Base-by-base conservation (phyloP, 768 basidiomycete species). In the Agaricus subrufescens region DNA sequence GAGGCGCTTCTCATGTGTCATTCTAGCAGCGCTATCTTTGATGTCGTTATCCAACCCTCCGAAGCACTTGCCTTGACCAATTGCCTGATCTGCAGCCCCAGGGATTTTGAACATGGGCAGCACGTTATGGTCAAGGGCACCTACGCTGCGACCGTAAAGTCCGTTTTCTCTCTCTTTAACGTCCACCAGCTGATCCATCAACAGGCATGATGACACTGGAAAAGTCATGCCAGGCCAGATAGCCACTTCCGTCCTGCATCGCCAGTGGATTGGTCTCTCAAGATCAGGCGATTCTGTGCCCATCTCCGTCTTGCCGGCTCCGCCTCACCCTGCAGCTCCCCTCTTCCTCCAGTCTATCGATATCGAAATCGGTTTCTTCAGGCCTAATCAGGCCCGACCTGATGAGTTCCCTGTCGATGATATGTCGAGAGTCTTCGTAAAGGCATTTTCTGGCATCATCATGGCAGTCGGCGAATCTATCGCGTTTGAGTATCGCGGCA, bases 251-350 rank as follows among this genome's bases (percentile, higher is more conserved):
- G 78, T 83, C 25, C 71, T 84, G 57, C 91, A 94, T 57, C 83
- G 97, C 9, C 85, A 91, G 72, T 99, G 94, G 94, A 88, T 94
- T 43, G 87, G 86, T 4, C 77, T 98, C 6, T 93, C 93, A 14
- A 70, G 88, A 40, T 69, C 76, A 2, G 93, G 93, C 0, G 94
- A 97, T 66, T 65, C 75, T 12, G 87, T 91, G 51, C 80, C 86
- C 14, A 77, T 96, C 39, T 85, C 89, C 54, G 69, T 80, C 2
- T 77, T 91, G 23, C 75, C 81, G 14, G 67, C 79, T 6, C 75
- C 81, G 30, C 79, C 81, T 0, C 74, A 79, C 49, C 75, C 76
- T 14, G 58, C 66, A 12, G 73, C 80, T 9, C 81, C 83, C 14
- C 70, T 83, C 5, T 95, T 83, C 68, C 75, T 96, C 14, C 83